phyloP scores from a whole-genome alignment of 2,329 filamentous ascomycete species.

The Rhinocladiella similis region DNA sequence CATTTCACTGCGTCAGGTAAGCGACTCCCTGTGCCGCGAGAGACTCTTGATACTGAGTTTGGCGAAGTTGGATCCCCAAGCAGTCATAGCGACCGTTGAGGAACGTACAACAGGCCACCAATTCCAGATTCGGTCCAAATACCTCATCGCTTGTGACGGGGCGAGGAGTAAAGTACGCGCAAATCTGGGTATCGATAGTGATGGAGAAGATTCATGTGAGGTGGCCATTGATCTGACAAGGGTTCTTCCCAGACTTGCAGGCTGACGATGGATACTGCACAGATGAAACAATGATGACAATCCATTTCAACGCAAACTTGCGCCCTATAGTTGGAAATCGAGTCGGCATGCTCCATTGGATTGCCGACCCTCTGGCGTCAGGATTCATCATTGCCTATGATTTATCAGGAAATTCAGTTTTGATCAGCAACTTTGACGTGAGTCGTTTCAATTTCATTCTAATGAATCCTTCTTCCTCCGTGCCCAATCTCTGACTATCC shows the following conservation, averaged over 20 bases:
- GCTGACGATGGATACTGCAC: neutral
- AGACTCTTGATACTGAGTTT: constrained; percentile 22
- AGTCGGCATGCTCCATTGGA: constrained; percentile 49
- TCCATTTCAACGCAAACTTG: constrained; percentile 46
- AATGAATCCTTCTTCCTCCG: neutral
- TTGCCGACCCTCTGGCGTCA: constrained; percentile 44
- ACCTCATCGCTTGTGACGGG: constrained; percentile 20
- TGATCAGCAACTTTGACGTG: constrained; percentile 48
- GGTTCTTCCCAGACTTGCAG: no score
- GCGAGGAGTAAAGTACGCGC: constrained; percentile 18
- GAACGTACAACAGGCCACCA: constrained; percentile 13
- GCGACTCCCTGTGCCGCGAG: neutral
- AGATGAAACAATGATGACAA: constrained; percentile 51
- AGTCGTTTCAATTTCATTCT: constrained; percentile 9
- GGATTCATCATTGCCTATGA: constrained; percentile 50
- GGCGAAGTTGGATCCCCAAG: constrained; percentile 25
- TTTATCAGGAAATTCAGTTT: constrained; percentile 42
- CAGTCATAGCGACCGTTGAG: constrained; percentile 26
- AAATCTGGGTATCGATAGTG: constrained; percentile 34
- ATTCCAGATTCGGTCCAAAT: constrained; percentile 15
- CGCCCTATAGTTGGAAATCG: constrained; percentile 38
- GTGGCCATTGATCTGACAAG: no score
- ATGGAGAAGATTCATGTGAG: constrained; percentile 47
- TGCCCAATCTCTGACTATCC: neutral
- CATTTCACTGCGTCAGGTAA: constrained; percentile 37